These are phyloP conservation scores for Candolleomyces aberdarensis DNA, from an alignment of 768 basidiomycete genomes.

Conservation along the genomic window DNA sequence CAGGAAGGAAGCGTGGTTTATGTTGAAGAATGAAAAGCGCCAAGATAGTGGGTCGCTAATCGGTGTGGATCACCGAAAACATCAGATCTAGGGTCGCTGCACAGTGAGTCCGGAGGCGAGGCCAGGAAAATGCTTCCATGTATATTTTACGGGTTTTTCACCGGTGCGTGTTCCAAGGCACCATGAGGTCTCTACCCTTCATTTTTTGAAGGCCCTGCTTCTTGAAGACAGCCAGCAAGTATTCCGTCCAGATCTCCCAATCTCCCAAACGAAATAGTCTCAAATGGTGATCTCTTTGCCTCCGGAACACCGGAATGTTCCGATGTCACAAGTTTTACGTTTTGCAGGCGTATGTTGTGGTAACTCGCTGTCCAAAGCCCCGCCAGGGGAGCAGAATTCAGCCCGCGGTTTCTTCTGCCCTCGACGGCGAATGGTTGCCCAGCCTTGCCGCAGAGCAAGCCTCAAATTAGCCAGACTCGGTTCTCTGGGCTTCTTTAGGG, in stretches of 20 bases:
- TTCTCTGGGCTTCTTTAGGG: not conserved
- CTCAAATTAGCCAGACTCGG: not conserved
- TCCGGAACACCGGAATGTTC: not conserved
- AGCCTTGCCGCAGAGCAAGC: not conserved
- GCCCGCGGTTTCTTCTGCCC: no score
- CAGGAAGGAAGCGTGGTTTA: constrained; percentile 37
- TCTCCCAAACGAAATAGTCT: not conserved
- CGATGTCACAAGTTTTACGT: not conserved
- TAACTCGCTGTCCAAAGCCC: no score
- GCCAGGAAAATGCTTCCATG: constrained; percentile 35
- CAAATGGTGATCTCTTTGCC: not conserved
- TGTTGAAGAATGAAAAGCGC: constrained; percentile 26
- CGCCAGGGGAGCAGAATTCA: no score
- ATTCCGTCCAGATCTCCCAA: not conserved
- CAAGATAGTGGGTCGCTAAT: constrained; percentile 40
- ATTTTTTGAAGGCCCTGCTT: not conserved
- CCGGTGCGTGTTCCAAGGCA: not conserved
- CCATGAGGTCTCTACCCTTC: not conserved
- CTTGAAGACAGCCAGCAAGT: not conserved
- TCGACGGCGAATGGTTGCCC: no score
- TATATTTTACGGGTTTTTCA: constrained; percentile 16
- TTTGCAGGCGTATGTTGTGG: not conserved
- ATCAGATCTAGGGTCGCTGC: constrained; percentile 69
- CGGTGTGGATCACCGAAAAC: constrained; percentile 54
- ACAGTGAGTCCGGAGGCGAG: constrained; percentile 49